phyloP scores from a whole-genome alignment of 1,139 yeast genomes.

The Zhuliangozyma parablackwelliae region DNA sequence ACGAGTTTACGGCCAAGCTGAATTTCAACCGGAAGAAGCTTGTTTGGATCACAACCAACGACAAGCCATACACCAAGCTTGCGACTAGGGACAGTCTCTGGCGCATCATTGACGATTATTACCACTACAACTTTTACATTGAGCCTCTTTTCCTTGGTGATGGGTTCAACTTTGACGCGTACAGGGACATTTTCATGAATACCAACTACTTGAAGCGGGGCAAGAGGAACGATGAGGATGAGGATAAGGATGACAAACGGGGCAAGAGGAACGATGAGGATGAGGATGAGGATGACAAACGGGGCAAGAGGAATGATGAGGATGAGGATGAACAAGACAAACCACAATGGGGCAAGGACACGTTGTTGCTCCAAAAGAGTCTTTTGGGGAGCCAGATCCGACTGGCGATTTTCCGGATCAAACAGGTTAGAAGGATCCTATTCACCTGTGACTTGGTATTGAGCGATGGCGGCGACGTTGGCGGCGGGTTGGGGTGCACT shows the following conservation, averaged over 20 bases:
- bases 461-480: slow-evolving; percentile 33
- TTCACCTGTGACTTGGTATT: slow-evolving; percentile 55
- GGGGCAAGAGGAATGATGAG: slow-evolving; percentile 5
- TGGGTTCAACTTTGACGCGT: slow-evolving; percentile 49
- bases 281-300: slow-evolving; percentile 6
- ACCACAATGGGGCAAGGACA: slow-evolving; percentile 8
- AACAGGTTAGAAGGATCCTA: slow-evolving; percentile 57
- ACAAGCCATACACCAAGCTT: slow-evolving; percentile 26
- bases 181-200: slow-evolving; percentile 52
- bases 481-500: slow-evolving; percentile 56
- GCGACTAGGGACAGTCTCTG: slow-evolving; percentile 40
- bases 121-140: slow-evolving; percentile 47
- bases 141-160: slow-evolving; percentile 57
- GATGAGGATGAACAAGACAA: slow-evolving; percentile 5
- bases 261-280: slow-evolving; percentile 4
- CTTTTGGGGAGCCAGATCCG: slow-evolving; percentile 17
- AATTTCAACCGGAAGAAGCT: slow-evolving; percentile 34
- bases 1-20: slow-evolving; percentile 27
- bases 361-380: slow-evolving; percentile 8
- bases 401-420: slow-evolving; percentile 47
- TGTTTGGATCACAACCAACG: slow-evolving; percentile 42
- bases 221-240: not conserved
- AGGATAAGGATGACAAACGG: slow-evolving; percentile 7
- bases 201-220: slow-evolving; percentile 27
- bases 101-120: slow-evolving; percentile 57